Percentiles rank a stretch among this genome's conserved stretches.
phyloP scores from a whole-genome alignment of 2,329 filamentous ascomycete genomes.

The Fusarium cyanostomum region DNA sequence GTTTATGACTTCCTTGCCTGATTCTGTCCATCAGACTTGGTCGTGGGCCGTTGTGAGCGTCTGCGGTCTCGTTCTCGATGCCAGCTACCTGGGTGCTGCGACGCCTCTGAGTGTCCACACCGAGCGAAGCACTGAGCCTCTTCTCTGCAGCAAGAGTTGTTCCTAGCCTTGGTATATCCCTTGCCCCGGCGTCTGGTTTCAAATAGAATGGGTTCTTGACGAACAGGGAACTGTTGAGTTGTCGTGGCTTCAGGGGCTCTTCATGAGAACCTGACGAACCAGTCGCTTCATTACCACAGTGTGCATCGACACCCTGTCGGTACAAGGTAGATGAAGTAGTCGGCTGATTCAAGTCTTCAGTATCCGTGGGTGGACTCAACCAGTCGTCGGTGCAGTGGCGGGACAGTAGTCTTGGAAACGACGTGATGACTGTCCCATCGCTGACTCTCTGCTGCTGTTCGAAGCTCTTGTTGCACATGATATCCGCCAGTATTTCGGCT shows the following conservation, averaged over 20 bases:
- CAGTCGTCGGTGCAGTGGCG: slow-evolving; percentile 48
- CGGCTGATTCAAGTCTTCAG: slow-evolving; percentile 21
- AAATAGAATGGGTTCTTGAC: slow-evolving; percentile 37
- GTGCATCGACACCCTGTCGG: slow-evolving; percentile 47
- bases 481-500: slow-evolving; percentile 32
- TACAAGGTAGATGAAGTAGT: slow-evolving; percentile 35
- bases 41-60: slow-evolving; percentile 24
- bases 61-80: slow-evolving; percentile 6
- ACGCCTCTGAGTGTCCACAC: slow-evolving; percentile 39
- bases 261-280: slow-evolving; percentile 13
- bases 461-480: slow-evolving; percentile 28
- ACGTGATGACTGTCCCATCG: slow-evolving; percentile 44
- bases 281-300: slow-evolving; percentile 21
- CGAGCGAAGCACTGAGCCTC: slow-evolving; percentile 38
- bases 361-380: slow-evolving; percentile 37
- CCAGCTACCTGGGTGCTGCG: slow-evolving; percentile 37
- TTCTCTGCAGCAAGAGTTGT: slow-evolving; percentile 16
- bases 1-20: slow-evolving; percentile 40
- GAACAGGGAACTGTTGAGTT: slow-evolving; percentile 35
- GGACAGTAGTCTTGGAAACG: slow-evolving; percentile 47
- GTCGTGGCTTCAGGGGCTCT: slow-evolving; percentile 18
- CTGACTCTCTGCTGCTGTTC: slow-evolving; percentile 27
- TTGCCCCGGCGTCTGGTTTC: neutral
- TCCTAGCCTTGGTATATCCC: neutral
- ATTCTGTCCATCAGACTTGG: slow-evolving; percentile 44